Evolutionary conservation across 176 grass and related monocot species (phyloP), one percentile per base, ranked within the genome.

Genomic region (Poa annua): DNA sequence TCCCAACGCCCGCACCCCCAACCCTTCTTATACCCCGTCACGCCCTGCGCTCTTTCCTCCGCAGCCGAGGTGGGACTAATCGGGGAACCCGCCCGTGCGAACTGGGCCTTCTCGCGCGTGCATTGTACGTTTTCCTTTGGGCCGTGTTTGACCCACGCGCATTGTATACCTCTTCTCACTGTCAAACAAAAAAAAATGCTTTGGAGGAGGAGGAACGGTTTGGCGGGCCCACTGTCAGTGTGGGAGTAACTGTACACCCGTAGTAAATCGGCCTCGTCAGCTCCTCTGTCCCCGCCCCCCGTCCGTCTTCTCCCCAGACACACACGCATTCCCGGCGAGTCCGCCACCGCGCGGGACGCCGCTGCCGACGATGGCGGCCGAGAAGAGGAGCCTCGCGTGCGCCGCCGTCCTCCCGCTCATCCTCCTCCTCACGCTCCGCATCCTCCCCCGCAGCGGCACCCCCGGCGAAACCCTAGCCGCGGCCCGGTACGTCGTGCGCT

Each of bases 401-500:
- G 80, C 60, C 11, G 84, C 84, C 56, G 16, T 77, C 34, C 68
- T 92, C 59, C 68, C 82, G 52, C 66, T 79, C 26, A 66, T 97
- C 53, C 64, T 92, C 49, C 67, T 91, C 51, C 73, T 93, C 83
- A 7, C 64, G 10, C 52, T 93, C 82, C 79, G 77, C 52, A 44
- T 81, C 49, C 67, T 80, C 34, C 77, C 38, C 16, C 61, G 60
- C 11, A 48, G 17, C 25, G 52, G 79, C 79, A 65, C 89, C 16
- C 33, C 33, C 15, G 29, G 57, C 1, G 29, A 72, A 76, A 76
- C 79, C 63, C 71, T 54, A 75, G 41, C 59, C 71, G 72, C 50
- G 71, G 32, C 65, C 53, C 96, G 88, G 89, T 83, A 92, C 87
- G 81, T 99, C 10, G 92, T 99, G 67, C 91, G 96, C 32, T 96